These are phyloP conservation scores for Yueomyces sp. DNA, from an alignment of 1,139 yeast species.

Conservation along the genomic window DNA sequence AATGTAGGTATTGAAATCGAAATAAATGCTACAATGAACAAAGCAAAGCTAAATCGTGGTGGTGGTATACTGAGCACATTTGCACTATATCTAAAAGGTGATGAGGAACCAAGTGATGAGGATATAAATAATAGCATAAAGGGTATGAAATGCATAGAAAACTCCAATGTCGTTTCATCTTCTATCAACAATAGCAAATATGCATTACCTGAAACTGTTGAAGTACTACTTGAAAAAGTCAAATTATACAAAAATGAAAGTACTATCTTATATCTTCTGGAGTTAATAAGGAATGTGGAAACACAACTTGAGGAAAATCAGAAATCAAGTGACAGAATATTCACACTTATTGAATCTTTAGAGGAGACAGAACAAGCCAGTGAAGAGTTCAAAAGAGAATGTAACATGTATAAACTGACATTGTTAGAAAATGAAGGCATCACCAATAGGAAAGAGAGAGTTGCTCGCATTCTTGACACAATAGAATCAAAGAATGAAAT, in stretches of 20 bases:
- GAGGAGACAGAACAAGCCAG: not conserved
- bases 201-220: not conserved
- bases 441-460: not conserved
- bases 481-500: conserved; percentile 15
- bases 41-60: conserved; percentile 55
- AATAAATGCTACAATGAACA: conserved; percentile 53
- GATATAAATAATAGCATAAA: conserved; percentile 80
- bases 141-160: conserved; percentile 54
- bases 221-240: not conserved
- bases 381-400: not conserved
- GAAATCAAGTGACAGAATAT: not conserved
- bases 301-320: not conserved
- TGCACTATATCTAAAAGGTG: conserved; percentile 86
- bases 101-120: conserved; percentile 86
- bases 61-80: conserved; percentile 57
- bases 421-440: not conserved
- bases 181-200: not conserved
- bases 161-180: conserved; percentile 21
- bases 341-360: not conserved
- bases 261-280: not conserved
- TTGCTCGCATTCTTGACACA: conserved; percentile 12
- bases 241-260: not conserved
- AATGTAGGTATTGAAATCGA: conserved; percentile 43
- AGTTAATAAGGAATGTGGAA: not conserved
- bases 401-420: not conserved